Conservation (phyloP, 768 basidiomycete genomes). For the Kwoniella dendrophila region DNA sequence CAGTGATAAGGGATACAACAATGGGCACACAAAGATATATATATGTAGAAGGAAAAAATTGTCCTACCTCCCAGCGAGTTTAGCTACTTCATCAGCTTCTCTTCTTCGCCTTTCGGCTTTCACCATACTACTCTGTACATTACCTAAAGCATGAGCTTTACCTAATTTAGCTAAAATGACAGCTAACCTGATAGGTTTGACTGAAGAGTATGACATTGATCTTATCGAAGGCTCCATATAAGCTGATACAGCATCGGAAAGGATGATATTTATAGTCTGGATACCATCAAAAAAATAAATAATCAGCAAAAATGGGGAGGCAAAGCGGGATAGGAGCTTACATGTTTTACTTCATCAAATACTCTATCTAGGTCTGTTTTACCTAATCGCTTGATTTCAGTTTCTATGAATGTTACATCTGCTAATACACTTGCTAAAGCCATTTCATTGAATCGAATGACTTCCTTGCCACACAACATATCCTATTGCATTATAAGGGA, state of each 20-base stretch:
- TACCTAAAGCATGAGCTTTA: conserved; percentile 21
- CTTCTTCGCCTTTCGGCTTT: conserved; percentile 47
- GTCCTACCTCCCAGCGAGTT: conserved; percentile 25
- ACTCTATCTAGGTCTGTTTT: conserved; percentile 69
- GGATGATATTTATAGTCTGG: conserved; percentile 62
- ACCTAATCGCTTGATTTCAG: conserved; percentile 76
- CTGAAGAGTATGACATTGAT: conserved; percentile 48
- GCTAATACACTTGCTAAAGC: conserved; percentile 81
- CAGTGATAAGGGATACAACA: too few species aligned
- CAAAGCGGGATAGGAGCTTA: too few species aligned
- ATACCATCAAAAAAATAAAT: background rate
- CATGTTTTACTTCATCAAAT: conserved; percentile 78
- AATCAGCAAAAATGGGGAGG: too few species aligned
- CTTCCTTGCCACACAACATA: conserved; percentile 58
- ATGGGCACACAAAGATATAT: background rate
- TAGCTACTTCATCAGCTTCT: conserved; percentile 50
- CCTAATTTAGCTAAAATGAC: conserved; percentile 54
- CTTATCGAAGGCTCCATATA: conserved; percentile 67
- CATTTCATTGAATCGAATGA: conserved; percentile 81
- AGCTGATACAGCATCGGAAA: conserved; percentile 72
- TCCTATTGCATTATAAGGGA: conserved; percentile 31
- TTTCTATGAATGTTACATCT: conserved; percentile 85
- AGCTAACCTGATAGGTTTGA: conserved; percentile 50
- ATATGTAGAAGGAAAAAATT: background rate
- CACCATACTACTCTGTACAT: conserved; percentile 27